Evolutionary conservation across 1,139 yeast species (phyloP), one percentile per base, ranked within the genome.

Genomic region (Sugiyamaella sp.): DNA sequence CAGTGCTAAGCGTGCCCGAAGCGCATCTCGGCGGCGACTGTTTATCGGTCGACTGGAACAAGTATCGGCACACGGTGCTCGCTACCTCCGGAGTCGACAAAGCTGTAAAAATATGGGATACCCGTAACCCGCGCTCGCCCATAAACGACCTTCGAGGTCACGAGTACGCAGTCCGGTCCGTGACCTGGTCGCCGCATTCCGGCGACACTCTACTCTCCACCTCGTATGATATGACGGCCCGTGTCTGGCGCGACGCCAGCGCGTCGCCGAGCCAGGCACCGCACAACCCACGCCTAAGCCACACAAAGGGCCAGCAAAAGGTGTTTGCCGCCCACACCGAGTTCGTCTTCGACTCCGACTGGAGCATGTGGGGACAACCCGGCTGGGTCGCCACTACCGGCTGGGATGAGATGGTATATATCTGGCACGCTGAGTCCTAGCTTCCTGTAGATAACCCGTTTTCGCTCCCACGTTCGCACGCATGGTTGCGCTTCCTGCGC

Each of bases 361-460:
- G 96, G 85, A 86, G 96, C 62, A 72, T 93, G 53, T 93, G 98
- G 97, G 98, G 98, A 8, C 84, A 85, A 60, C 95, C 95, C 2
- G 98, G 97, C 0, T 91, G 95, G 89, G 91, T 86, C 17, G 96
- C 95, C 8, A 84, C 96, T 21, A 86, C 93, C 0, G 97, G 97
- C 0, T 93, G 97, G 97, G 99, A 93, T 72, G 96, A 93, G 66
- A 89, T 88, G 86, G 85, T 90, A 9, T 84, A 86, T 65, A 79
- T 93, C n/a, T 93, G 96, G 96, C 51, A 47, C 20, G 10, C 40
- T 4, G 50, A 46, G 39, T 35, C 42, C 17, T 46, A 46, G 33
- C 22, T 24, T 12, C 10, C 14, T 22, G 3, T 12, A 3, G 5
- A 6, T 32, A 5, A 16, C 10, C 19, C 39, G n/a, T n/a, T n/a